These are phyloP conservation scores for Euphorbia pulcherrima DNA, from an alignment of 345 rosid genomes.

Conservation along the genomic window DNA sequence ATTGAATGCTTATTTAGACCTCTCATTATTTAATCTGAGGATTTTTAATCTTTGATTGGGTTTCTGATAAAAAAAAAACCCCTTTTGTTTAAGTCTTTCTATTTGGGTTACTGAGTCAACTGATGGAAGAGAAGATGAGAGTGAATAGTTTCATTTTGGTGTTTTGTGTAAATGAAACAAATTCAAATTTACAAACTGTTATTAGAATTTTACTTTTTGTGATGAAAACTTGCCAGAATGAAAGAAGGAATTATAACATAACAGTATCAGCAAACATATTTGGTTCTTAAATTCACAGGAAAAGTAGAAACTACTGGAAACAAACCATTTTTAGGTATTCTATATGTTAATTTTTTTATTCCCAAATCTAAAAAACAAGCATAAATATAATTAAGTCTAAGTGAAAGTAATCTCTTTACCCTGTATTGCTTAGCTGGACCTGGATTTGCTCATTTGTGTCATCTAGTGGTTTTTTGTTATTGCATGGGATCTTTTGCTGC, in stretches of 20 bases:
- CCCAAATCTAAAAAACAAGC: background rate
- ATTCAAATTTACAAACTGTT: background rate
- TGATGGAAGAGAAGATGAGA: conserved; percentile 10
- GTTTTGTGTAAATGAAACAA: background rate
- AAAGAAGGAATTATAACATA: background rate
- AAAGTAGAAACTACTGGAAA: background rate
- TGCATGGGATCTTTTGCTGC: conserved; percentile 10
- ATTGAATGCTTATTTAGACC: background rate
- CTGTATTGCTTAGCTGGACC: conserved; percentile 8
- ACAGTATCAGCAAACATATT: background rate
- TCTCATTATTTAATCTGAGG: background rate
- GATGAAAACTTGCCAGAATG: no score
- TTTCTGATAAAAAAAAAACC: background rate
- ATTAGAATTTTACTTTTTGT: background rate
- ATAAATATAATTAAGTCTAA: background rate
- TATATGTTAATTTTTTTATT: background rate
- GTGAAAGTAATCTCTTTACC: background rate
- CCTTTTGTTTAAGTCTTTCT: background rate
- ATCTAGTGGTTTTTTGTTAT: conserved; percentile 9
- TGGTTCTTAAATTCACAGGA: background rate
- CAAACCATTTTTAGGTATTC: background rate
- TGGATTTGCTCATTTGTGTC: background rate
- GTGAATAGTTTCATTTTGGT: background rate
- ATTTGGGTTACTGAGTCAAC: conserved; percentile 11
- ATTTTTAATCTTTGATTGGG: background rate